Conservation (phyloP, 257 asterid species). For the Salvia splendens region DNA sequence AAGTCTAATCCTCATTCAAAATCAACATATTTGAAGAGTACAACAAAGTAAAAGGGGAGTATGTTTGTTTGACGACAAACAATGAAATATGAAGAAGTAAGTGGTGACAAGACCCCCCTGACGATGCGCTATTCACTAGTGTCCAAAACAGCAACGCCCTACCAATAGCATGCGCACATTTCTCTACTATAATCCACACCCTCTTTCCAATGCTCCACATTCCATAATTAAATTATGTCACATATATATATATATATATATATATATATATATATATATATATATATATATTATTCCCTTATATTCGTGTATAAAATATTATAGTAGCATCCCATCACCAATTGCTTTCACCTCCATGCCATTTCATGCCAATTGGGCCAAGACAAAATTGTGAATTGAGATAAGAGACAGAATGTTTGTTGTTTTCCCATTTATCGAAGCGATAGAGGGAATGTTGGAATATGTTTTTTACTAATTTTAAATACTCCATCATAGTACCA, state of each 20-base stretch:
- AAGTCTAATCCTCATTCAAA: too few relatives aligned
- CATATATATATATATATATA: too few relatives aligned
- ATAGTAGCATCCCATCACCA: conserved; percentile 38
- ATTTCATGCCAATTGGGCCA: conserved; percentile 45
- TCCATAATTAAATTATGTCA: too few relatives aligned
- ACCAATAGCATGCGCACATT: too few relatives aligned
- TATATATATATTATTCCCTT: too few relatives aligned
- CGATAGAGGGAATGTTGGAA: conserved; percentile 55
- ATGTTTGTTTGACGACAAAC: not conserved
- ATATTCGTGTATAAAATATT: conserved; percentile 16
- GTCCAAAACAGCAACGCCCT: conserved; percentile 12
- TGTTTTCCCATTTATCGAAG: conserved; percentile 37
- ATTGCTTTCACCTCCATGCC: conserved; percentile 57
- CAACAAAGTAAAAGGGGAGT: too few relatives aligned
- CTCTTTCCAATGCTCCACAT: too few relatives aligned
- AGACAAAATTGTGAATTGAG: conserved; percentile 42
- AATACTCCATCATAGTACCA: conserved; percentile 37
- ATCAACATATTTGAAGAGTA: too few relatives aligned
- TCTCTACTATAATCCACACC: too few relatives aligned
- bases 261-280: too few relatives aligned
- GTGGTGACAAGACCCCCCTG: conserved; percentile 39
- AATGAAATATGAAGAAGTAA: conserved; percentile 21
- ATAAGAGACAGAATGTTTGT: conserved; percentile 47
- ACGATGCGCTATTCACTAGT: conserved; percentile 31
- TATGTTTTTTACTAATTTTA: conserved; percentile 16